Conservation (phyloP, 148 eudicot species). For the Camellia lanceoleosa region DNA sequence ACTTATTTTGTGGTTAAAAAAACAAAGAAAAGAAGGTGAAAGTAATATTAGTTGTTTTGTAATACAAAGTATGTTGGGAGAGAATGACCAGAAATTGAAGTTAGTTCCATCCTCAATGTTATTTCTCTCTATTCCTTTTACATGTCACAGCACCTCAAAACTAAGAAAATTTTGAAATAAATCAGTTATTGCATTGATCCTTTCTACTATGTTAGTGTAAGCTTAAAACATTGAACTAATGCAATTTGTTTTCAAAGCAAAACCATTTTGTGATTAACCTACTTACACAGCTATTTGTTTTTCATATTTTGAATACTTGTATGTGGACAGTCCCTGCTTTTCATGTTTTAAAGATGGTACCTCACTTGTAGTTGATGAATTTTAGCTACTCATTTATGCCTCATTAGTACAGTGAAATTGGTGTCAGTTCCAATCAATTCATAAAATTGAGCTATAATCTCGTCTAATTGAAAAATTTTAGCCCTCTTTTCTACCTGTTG, state of each 20-base stretch:
- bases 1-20: no score
- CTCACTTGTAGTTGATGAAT: no score
- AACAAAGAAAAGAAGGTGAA: no score
- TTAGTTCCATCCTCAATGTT: neutral
- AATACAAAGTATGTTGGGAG: neutral
- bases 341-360: no score
- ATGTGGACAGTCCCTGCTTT: neutral
- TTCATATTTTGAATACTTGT: neutral
- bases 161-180: neutral
- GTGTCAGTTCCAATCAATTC: no score
- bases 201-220: neutral
- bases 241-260: neutral
- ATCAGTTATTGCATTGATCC: neutral
- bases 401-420: no score
- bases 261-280: neutral
- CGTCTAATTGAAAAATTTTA: no score
- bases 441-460: no score
- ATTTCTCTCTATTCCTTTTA: neutral
- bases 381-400: no score
- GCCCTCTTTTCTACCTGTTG: no score
- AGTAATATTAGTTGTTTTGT: neutral
- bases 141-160: neutral
- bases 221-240: neutral
- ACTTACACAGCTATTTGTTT: neutral
- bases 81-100: neutral